phyloP scores from a whole-genome alignment of 257 asterid species.

The Parsonsia alboflavescens region DNA sequence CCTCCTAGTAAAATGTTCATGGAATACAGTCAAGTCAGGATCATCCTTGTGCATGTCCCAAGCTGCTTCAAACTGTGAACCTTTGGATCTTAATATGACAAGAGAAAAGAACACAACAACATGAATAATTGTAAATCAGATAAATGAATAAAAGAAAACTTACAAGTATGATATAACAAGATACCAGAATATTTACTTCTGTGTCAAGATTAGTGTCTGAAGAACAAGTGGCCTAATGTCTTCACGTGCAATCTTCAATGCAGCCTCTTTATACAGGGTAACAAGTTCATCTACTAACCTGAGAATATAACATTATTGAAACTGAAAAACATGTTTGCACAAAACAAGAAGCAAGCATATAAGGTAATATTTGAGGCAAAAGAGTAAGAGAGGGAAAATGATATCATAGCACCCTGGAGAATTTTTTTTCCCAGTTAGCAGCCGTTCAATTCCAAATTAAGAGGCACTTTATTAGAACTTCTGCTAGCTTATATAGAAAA shows the following conservation, averaged over 20 bases:
- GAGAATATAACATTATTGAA: slow-evolving; percentile 12
- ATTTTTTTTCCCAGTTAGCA: background rate
- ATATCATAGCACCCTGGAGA: background rate
- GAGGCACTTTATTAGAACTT: background rate
- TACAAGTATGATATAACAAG: background rate
- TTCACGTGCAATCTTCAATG: slow-evolving; percentile 60
- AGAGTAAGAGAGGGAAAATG: background rate
- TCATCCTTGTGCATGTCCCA: slow-evolving; percentile 80
- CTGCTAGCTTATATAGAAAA: background rate
- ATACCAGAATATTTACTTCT: slow-evolving; percentile 43
- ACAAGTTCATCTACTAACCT: slow-evolving; percentile 87
- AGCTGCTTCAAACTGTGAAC: slow-evolving; percentile 49
- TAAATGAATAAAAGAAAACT: background rate
- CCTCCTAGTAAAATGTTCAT: slow-evolving; percentile 26
- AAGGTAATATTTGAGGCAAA: background rate
- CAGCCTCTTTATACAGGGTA: slow-evolving; percentile 74
- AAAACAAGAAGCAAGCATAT: background rate
- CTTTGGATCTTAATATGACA: slow-evolving; percentile 41
- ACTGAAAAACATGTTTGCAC: background rate
- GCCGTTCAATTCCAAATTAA: background rate
- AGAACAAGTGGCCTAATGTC: slow-evolving; percentile 61
- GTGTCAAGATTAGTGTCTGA: slow-evolving; percentile 47
- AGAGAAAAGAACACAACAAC: slow-evolving; percentile 6
- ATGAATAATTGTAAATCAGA: background rate
- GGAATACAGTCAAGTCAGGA: slow-evolving; percentile 51